Evolutionary conservation across 148 eudicot species (phyloP).

Genomic region (Rhododendron mucronatum): DNA sequence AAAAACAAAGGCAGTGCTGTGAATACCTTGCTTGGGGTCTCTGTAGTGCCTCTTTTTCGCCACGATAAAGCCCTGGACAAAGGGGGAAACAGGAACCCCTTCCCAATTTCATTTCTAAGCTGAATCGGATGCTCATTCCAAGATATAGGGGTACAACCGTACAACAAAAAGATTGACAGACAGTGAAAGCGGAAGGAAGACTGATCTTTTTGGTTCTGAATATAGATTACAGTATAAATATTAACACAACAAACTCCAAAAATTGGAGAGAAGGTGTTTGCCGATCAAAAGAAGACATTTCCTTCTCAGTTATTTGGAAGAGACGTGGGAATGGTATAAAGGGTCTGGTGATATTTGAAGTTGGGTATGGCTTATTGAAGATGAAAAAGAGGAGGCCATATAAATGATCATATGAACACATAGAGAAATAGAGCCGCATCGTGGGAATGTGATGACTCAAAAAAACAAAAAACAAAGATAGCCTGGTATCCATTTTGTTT

Average conservation of each 20-base stretch:
- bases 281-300: slow-evolving; percentile 15
- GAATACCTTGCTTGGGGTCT: slow-evolving; percentile 15
- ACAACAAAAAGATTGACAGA: background rate
- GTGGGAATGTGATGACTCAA: background rate
- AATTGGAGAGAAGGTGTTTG: slow-evolving; percentile 19
- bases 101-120: slow-evolving; percentile 3
- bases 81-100: slow-evolving; percentile 19
- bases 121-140: slow-evolving; percentile 6
- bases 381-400: slow-evolving; percentile 25
- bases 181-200: slow-evolving; percentile 3
- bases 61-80: slow-evolving; percentile 26
- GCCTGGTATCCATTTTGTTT: slow-evolving; percentile 12
- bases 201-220: slow-evolving; percentile 8
- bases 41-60: slow-evolving; percentile 4
- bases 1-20: slow-evolving; percentile 9
- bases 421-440: slow-evolving; percentile 20
- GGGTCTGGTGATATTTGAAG: slow-evolving; percentile 18
- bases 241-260: slow-evolving; percentile 19
- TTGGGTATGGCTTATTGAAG: slow-evolving; percentile 33
- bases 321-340: slow-evolving; percentile 17
- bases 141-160: background rate
- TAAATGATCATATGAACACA: slow-evolving; percentile 41
- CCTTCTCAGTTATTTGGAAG: slow-evolving; percentile 27
- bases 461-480: slow-evolving; percentile 1
- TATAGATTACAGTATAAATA: slow-evolving; percentile 25